Conservation (phyloP, 192 early-diverging fungal genomes). For the Linnemannia schmuckeri region DNA sequence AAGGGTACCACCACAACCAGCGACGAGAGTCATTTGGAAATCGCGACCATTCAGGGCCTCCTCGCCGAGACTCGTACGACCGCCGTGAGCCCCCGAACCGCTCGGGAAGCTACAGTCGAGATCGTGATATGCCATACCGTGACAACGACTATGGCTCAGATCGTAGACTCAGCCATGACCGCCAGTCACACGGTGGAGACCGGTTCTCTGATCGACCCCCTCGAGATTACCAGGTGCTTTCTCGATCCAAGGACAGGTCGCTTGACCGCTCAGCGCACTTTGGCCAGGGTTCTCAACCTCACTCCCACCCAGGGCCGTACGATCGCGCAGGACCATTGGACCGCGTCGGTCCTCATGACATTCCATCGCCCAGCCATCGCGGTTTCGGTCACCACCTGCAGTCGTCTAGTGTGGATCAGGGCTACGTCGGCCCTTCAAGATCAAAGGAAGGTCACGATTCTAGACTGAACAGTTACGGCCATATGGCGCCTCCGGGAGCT, state of each 20-base stretch:
- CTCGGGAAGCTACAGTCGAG: constrained; percentile 26
- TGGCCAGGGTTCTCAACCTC: neutral
- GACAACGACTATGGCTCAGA: constrained; percentile 28
- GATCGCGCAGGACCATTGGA: neutral
- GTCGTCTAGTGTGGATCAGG: neutral
- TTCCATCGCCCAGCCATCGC: neutral
- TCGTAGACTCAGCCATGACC: constrained; percentile 31
- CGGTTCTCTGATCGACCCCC: constrained; percentile 29
- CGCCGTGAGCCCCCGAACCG: constrained; percentile 37
- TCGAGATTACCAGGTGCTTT: constrained; percentile 41
- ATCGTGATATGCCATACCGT: constrained; percentile 37
- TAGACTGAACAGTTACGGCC: neutral
- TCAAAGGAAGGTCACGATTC: neutral
- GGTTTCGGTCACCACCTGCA: neutral
- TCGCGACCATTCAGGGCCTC: constrained; percentile 5
- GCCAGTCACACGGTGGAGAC: constrained; percentile 20
- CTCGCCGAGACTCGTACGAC: constrained; percentile 44
- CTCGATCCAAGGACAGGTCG: constrained; percentile 31
- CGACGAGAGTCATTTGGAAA: constrained; percentile 42
- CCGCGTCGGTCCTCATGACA: neutral
- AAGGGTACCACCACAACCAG: constrained; percentile 9
- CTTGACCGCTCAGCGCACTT: constrained; percentile 23
- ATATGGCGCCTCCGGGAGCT: constrained; percentile 6
- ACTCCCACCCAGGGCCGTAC: neutral
- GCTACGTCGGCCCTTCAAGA: neutral